Evolutionary conservation across 2,329 filamentous ascomycete genomes (phyloP).

Genomic region (Colletotrichum nymphaeae): DNA sequence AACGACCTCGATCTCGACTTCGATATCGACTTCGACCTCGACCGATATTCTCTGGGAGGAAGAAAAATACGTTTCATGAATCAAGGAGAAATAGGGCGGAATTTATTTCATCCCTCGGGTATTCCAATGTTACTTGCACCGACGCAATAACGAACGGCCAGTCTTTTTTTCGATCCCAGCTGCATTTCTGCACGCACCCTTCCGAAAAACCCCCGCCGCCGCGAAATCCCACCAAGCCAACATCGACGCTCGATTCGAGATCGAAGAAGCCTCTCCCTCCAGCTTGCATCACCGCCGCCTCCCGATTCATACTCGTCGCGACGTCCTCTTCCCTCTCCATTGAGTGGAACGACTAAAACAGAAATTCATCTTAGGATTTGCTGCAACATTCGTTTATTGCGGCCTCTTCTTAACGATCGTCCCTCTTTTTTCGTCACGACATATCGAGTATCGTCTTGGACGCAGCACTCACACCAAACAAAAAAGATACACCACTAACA

Average conservation of each 20-base stretch:
- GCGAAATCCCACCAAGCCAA: constrained; percentile 1
- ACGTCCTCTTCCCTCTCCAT: constrained; percentile 14
- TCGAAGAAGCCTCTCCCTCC: background rate
- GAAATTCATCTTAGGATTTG: constrained; percentile 33
- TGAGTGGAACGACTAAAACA: constrained; percentile 27
- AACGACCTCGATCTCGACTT: constrained; percentile 2
- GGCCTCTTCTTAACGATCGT: constrained; percentile 34
- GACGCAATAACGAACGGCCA: constrained; percentile 32
- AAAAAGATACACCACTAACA: background rate
- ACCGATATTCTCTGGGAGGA: background rate
- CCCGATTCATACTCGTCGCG: constrained; percentile 15
- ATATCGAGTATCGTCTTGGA: constrained; percentile 42
- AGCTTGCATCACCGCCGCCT: background rate
- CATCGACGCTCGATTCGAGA: constrained; percentile 7
- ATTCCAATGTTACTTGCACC: constrained; percentile 30
- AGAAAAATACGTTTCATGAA: background rate
- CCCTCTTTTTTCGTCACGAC: constrained; percentile 39
- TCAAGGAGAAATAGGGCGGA: background rate
- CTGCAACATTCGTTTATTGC: constrained; percentile 50
- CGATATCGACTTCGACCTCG: background rate
- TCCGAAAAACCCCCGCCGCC: background rate
- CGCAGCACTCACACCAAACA: constrained; percentile 20
- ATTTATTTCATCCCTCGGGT: background rate
- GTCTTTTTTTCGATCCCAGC: background rate
- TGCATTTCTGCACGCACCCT: background rate